Conservation (phyloP, 139 green algal species). For the Coccomyxa sp. region DNA sequence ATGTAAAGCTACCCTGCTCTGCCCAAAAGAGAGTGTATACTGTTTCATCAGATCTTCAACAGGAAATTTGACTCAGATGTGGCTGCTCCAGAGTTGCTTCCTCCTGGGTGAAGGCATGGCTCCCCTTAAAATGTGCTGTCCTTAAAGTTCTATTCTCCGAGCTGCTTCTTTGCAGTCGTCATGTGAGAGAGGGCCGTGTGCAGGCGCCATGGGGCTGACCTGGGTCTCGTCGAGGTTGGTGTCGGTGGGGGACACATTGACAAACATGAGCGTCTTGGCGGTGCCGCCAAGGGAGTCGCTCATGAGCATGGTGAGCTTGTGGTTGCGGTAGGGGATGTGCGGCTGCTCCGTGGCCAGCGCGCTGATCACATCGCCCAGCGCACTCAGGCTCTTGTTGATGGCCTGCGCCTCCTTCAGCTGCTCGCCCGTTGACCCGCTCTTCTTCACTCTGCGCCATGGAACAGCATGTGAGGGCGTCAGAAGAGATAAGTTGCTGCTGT, state of each 20-base stretch:
- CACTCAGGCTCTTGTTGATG: constrained; percentile 97
- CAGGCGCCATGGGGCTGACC: background rate
- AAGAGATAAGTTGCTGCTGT: background rate
- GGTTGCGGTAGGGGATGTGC: constrained; percentile 95
- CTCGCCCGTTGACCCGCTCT: constrained; percentile 81
- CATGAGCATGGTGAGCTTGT: constrained; percentile 99
- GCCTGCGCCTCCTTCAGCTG: constrained; percentile 96
- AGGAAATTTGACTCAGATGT: no score
- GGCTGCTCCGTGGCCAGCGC: constrained; percentile 76
- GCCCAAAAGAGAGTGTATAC: background rate
- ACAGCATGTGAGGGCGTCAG: background rate
- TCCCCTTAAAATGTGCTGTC: no score
- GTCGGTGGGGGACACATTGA: constrained; percentile 82
- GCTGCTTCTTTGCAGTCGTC: no score
- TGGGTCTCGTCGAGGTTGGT: constrained; percentile 89
- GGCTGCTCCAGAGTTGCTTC: no score
- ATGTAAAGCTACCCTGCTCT: background rate
- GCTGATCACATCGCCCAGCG: constrained; percentile 94
- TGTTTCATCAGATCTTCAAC: background rate
- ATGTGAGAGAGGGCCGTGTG: no score
- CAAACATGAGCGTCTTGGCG: constrained; percentile 76
- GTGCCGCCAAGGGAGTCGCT: constrained; percentile 79
- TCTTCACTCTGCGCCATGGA: constrained; percentile 79
- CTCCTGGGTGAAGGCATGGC: no score
- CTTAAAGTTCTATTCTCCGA: no score